Base-by-base conservation (phyloP, 164 flowering plant genomes). In the Akebia trifoliata region DNA sequence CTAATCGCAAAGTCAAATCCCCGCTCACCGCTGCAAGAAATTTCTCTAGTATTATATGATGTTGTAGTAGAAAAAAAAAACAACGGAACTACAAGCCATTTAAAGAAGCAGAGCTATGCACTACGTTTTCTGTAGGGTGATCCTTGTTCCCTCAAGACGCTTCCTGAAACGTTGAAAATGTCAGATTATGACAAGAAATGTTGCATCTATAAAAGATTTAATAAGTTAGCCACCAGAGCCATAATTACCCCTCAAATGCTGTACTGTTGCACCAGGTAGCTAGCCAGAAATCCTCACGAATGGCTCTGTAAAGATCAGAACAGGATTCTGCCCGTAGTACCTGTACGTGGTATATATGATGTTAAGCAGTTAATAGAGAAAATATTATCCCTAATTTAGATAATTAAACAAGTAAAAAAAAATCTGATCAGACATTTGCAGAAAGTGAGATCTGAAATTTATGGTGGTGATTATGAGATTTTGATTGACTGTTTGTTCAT, bases 261-360 rank as follows among this genome's bases (percentile, higher is more conserved):
- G 80, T 67, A 66, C 99, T 93, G 69, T 77, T 73, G 71, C 96
- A 93, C 79, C 85, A 76, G 52, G 97, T 93, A 57, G 96, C 75
- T 74, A 87, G 55, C 97, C 97, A 93, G 81, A 87, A 93, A 61
- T 87, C 92, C 70, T 87, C 85, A 60, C 97, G 96, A 64, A 90
- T 78, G 48, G 63, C 56, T 54, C 61, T 71, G 74, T 85, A 72
- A 37, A 93, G 89, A 69, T 87, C 99, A 69, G 75, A 72, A 64
- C 90, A 84, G 52, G 87, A 76, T 49, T 81, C 79, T 54, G 93
- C 88, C 47, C 68, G 60, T 74, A 72, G 53, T 56, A 93, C 68
- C 99, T 93, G 82, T 58, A 71, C 15, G 14, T 54, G 8, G 35
- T n/a, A 52, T 28, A 48, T 3, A n/a, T 18, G 5, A 50, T 4